These are phyloP conservation scores for Eucalyptus microcorys DNA, from an alignment of 345 rosid species.

Conservation along the genomic window DNA sequence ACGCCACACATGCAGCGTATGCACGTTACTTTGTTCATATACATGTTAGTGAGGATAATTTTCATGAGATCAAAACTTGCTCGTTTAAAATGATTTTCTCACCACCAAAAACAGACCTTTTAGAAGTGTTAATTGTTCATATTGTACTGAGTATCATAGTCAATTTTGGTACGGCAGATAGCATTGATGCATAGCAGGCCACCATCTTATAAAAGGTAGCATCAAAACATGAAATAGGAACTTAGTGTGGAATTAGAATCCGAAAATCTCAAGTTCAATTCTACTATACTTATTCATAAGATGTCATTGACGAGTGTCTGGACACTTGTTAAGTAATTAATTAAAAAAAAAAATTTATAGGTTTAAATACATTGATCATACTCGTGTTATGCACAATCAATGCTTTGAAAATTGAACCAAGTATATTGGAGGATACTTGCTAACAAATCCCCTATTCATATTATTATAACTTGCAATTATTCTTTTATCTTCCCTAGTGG, in stretches of 20 bases:
- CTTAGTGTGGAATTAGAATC: neutral
- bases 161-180: neutral
- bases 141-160: neutral
- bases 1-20: neutral
- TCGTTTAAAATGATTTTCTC: neutral
- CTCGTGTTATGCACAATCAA: rapidly evolving
- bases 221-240: neutral
- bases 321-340: neutral
- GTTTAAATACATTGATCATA: neutral
- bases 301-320: neutral
- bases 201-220: neutral
- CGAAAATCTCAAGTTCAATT: neutral
- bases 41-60: neutral
- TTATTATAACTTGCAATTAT: neutral
- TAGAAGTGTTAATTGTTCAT: too few relatives aligned
- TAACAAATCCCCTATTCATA: neutral
- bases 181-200: neutral
- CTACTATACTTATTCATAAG: neutral
- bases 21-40: neutral
- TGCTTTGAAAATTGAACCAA: neutral
- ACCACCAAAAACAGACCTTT: neutral
- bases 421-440: neutral
- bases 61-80: neutral
- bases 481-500: neutral
- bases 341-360: neutral